Evolutionary conservation across 768 basidiomycete species (phyloP).

Genomic region (Rossbeevera mucosa): DNA sequence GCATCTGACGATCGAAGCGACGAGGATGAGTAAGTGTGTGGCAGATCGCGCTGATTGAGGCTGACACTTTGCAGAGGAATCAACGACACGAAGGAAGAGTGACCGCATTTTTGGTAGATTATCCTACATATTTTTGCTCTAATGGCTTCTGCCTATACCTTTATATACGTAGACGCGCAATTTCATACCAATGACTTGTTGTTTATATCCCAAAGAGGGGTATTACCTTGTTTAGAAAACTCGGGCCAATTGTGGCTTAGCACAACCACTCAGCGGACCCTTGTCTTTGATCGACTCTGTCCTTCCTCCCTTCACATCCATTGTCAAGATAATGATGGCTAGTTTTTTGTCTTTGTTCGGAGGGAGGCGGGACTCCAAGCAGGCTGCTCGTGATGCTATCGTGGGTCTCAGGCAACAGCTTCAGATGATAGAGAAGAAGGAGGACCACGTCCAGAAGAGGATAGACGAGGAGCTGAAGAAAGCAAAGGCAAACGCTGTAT

Average conservation of each 20-base stretch:
- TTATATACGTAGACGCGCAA: slow-evolving; percentile 26
- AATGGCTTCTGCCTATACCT: slow-evolving; percentile 22
- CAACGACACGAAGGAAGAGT: slow-evolving; percentile 24
- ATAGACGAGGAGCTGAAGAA: slow-evolving; percentile 92
- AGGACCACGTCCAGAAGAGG: slow-evolving; percentile 94
- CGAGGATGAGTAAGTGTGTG: slow-evolving; percentile 54
- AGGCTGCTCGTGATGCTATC: slow-evolving; percentile 88
- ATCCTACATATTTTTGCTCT: slow-evolving; percentile 19
- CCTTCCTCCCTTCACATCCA: slow-evolving; percentile 1
- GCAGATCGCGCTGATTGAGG: neutral
- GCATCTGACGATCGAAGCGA: slow-evolving; percentile 87
- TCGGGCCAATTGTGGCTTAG: slow-evolving; percentile 12
- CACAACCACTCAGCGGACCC: slow-evolving; percentile 11
- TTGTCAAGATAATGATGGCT: slow-evolving; percentile 52
- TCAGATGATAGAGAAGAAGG: slow-evolving; percentile 98
- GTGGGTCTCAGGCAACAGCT: slow-evolving; percentile 89
- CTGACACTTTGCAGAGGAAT: slow-evolving; percentile 16
- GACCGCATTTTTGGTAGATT: slow-evolving; percentile 23
- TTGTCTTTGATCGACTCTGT: slow-evolving; percentile 1
- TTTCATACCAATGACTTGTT: slow-evolving; percentile 28
- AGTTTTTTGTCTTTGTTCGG: slow-evolving; percentile 87
- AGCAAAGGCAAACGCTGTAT: slow-evolving; percentile 88
- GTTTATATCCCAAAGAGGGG: slow-evolving; percentile 10
- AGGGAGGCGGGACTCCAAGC: slow-evolving; percentile 75
- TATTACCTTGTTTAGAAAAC: slow-evolving; percentile 26